Conservation (phyloP, 1,284 basidiomycete species). For the Austropuccinia psidii region DNA sequence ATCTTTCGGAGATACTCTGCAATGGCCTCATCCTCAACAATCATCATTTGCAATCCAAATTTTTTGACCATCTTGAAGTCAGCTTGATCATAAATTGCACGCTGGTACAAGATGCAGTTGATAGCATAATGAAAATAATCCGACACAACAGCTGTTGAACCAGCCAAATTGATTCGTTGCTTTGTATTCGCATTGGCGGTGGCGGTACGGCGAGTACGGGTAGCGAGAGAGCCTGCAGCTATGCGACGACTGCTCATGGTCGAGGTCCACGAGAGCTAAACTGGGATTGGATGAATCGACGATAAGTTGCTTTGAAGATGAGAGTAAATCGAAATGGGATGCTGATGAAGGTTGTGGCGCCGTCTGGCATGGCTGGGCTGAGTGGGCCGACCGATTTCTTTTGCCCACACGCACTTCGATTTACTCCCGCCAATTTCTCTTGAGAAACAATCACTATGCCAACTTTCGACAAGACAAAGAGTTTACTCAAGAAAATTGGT, state of each 20-base stretch:
- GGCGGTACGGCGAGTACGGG: background rate
- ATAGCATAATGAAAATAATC: constrained; percentile 99
- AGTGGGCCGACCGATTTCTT: too few species aligned
- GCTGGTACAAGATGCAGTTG: constrained; percentile 95
- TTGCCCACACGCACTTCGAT: too few species aligned
- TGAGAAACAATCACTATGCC: too few species aligned
- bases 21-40: constrained; percentile 83
- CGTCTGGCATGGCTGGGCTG: too few species aligned
- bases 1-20: constrained; percentile 90
- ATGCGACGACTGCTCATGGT: background rate
- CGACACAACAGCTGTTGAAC: constrained; percentile 87
- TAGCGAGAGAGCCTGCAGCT: background rate
- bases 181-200: constrained; percentile 44
- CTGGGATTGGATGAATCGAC: too few species aligned
- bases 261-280: too few species aligned
- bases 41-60: constrained; percentile 93
- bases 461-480: too few species aligned
- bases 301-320: too few species aligned
- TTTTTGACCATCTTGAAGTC: constrained; percentile 67
- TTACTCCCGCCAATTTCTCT: too few species aligned
- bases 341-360: too few species aligned
- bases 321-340: too few species aligned
- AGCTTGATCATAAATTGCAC: constrained; percentile 92
- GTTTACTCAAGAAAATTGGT: too few species aligned
- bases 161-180: constrained; percentile 76